A percentile compares a stretch with the other conserved stretches of the same genome.
These are phyloP conservation scores for Dothideomycetes sp. DNA, from an alignment of 2,329 filamentous ascomycete genomes.

Conservation along the genomic window DNA sequence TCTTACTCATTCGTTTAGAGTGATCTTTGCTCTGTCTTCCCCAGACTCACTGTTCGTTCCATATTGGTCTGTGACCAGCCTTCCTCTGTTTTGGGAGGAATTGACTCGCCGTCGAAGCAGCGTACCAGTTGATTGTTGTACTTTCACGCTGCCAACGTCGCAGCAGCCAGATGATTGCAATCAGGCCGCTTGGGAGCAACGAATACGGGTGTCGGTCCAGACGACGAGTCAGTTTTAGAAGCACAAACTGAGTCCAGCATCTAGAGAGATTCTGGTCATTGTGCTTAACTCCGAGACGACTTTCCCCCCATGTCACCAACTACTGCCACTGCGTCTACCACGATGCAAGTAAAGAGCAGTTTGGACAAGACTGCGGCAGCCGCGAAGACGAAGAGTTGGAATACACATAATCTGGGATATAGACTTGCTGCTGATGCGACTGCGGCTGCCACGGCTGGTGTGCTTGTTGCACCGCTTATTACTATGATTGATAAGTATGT, in stretches of 20 bases:
- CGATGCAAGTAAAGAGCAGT: not conserved
- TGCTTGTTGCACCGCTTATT: conserved; percentile 71
- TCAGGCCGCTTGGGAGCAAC: not conserved
- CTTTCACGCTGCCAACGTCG: too few relatives aligned
- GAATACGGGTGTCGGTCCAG: not conserved
- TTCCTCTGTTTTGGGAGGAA: too few relatives aligned
- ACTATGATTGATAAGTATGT: conserved; percentile 75
- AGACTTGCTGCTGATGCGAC: conserved; percentile 57
- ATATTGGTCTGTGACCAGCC: too few relatives aligned
- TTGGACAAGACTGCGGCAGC: not conserved
- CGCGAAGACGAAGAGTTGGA: conserved; percentile 46
- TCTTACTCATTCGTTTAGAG: too few relatives aligned
- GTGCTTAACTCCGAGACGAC: not conserved
- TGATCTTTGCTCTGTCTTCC: too few relatives aligned
- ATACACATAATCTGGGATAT: conserved; percentile 59
- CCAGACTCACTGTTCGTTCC: too few relatives aligned
- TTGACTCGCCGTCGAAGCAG: too few relatives aligned
- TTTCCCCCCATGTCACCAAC: not conserved
- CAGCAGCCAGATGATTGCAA: not conserved
- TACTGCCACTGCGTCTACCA: too few relatives aligned
- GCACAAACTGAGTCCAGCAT: not conserved
- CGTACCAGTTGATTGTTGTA: too few relatives aligned
- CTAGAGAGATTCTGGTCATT: not conserved
- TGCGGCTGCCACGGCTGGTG: conserved; percentile 61
- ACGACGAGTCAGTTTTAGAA: not conserved